These are phyloP conservation scores for Tritrichomonas foetus DNA, from an alignment of 208 protist genomes.

Conservation along the genomic window DNA sequence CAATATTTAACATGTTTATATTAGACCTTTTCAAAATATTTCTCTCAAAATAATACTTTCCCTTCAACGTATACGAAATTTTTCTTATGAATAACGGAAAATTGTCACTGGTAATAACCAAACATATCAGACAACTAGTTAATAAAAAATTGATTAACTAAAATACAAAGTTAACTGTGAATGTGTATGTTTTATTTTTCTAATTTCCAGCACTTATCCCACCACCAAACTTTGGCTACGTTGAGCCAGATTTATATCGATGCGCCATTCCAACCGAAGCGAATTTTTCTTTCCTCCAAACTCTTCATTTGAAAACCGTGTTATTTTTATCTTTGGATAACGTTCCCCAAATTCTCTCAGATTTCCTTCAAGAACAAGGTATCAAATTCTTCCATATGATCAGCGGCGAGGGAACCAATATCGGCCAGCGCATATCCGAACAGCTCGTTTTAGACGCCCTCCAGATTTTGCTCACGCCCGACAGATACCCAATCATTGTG, in stretches of 20 bases:
- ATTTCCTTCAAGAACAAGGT: constrained; percentile 73
- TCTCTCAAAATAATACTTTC: too few relatives aligned
- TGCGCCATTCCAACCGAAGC: constrained; percentile 80
- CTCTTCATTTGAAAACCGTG: constrained; percentile 80
- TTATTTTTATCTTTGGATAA: constrained; percentile 80
- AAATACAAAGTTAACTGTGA: too few relatives aligned
- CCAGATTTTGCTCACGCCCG: constrained; percentile 76
- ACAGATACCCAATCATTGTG: constrained; percentile 85
- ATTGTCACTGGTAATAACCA: too few relatives aligned
- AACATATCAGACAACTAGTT: too few relatives aligned
- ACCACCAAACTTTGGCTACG: constrained; percentile 66
- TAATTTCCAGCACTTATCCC: not conserved
- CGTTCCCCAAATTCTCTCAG: constrained; percentile 71
- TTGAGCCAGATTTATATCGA: constrained; percentile 86
- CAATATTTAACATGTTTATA: too few relatives aligned
- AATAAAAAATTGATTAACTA: too few relatives aligned
- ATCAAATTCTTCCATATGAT: constrained; percentile 65
- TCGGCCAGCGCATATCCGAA: constrained; percentile 62
- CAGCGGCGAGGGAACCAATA: not conserved
- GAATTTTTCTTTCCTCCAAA: constrained; percentile 90
- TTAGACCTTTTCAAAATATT: too few relatives aligned
- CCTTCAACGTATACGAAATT: too few relatives aligned
- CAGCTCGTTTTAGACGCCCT: constrained; percentile 76
- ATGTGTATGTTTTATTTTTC: too few relatives aligned
- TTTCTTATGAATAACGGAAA: too few relatives aligned